Conservation (phyloP, 306 rosid species). For the Vigna angularis region DNA sequence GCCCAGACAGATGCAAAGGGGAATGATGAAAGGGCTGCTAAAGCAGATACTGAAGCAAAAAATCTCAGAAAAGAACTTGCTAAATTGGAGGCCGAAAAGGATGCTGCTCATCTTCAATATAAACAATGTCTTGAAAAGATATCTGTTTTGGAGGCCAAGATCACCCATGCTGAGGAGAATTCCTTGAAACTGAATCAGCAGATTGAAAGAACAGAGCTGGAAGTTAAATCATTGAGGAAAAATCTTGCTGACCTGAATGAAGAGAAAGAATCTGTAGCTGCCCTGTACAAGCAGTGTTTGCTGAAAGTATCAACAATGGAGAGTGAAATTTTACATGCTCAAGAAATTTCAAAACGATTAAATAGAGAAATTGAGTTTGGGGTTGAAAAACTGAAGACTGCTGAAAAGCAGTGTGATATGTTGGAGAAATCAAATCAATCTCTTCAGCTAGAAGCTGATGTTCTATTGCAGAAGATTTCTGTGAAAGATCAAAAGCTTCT, state of each 20-base stretch:
- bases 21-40: slow-evolving; percentile 59
- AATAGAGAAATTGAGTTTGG: slow-evolving; percentile 62
- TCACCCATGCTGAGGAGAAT: slow-evolving; percentile 74
- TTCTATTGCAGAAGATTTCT: slow-evolving; percentile 73
- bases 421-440: slow-evolving; percentile 79
- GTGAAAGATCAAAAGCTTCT: slow-evolving; percentile 78
- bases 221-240: slow-evolving; percentile 64
- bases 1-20: slow-evolving; percentile 65
- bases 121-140: slow-evolving; percentile 71
- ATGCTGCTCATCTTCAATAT: slow-evolving; percentile 65
- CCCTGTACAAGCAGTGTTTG: slow-evolving; percentile 69
- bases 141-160: slow-evolving; percentile 71
- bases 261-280: slow-evolving; percentile 75
- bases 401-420: slow-evolving; percentile 62
- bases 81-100: slow-evolving; percentile 74
- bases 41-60: slow-evolving; percentile 74
- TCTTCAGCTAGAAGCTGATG: slow-evolving; percentile 71
- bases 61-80: slow-evolving; percentile 67
- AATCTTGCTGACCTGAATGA: slow-evolving; percentile 54
- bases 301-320: slow-evolving; percentile 76
- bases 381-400: slow-evolving; percentile 60
- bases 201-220: slow-evolving; percentile 66
- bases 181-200: slow-evolving; percentile 67
- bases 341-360: slow-evolving; percentile 59
- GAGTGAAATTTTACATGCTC: slow-evolving; percentile 68